Evolutionary conservation across 768 basidiomycete species (phyloP), one percentile per base, ranked within the genome.

Genomic region (Hebeloma cylindrosporum): DNA sequence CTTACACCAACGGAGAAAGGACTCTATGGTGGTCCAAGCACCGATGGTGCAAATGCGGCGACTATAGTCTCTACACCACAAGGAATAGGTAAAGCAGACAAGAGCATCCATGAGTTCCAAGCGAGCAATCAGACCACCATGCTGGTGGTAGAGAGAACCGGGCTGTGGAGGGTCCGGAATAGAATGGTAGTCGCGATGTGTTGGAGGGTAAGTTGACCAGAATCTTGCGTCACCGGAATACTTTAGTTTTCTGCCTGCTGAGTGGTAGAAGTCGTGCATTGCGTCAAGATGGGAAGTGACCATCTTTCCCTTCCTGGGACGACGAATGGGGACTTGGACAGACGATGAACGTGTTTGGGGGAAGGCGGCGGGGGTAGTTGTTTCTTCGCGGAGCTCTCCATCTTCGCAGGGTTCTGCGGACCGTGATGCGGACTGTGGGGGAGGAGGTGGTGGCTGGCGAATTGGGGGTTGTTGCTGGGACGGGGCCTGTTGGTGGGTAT

Each of bases 161-260:
- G 78, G 73, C 4, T 76, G 71, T 5, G 86, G 85, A 2, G 88
- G 85, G 52, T 78, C 71, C 4, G 70, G 62, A 9, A 89, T 68
- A 5, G 85, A 77, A 13, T 76, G 72, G 61, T 80, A 85, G 54
- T 83, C 80, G 58, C 76, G 77, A 64, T 83, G 78, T 2, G 74
- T 72, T 4, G 80, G 71, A 20, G 81, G 76, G 58, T 79, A 87
- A 27, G 84, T 82, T 13, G 87, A 85, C 78, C 79, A 82, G 55
- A 87, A 82, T 27, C 88, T 82, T 33, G 82, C 78, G 59, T 89
- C 85, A 18, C 88, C 88, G 1, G 88, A 89, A 60, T 87, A 89
- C 65, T 93, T 91, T 60, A 93, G 83, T 53, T 74, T 68, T 45
- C 88, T 81, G 16, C 85, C 90, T 14, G 77, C 75, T 3, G 64